Percentiles rank a stretch among this genome's conserved stretches.
phyloP scores from a whole-genome alignment of 2,329 filamentous ascomycete species.

The Reticulascus tulasneorum region DNA sequence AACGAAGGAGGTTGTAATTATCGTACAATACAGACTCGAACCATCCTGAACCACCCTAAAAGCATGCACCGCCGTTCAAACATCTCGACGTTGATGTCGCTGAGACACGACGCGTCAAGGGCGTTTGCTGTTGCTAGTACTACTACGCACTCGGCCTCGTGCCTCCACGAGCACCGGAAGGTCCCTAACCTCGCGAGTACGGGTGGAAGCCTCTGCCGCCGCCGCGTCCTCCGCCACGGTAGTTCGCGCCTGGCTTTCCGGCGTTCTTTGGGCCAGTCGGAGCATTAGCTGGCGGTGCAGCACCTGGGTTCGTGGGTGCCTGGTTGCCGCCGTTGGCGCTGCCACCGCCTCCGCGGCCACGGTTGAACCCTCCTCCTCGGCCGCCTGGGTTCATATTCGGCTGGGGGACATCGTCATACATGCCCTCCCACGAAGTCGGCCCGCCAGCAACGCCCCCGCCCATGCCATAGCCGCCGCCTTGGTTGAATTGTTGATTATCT shows the following conservation, averaged over 20 bases:
- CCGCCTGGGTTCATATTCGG: conserved; percentile 60
- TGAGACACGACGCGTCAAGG: too few relatives aligned
- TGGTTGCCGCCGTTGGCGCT: conserved; percentile 38
- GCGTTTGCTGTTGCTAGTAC: too few relatives aligned
- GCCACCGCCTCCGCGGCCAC: conserved; percentile 25
- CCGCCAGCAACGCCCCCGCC: conserved; percentile 51
- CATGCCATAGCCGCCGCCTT: conserved; percentile 25
- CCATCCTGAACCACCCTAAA: too few relatives aligned
- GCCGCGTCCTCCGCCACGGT: conserved; percentile 82
- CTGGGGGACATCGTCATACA: conserved; percentile 95
- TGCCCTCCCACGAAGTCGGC: conserved; percentile 91
- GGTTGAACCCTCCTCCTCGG: conserved; percentile 34
- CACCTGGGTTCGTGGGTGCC: conserved; percentile 37
- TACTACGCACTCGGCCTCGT: too few relatives aligned
- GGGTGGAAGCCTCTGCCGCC: conserved; percentile 75
- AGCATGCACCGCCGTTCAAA: too few relatives aligned
- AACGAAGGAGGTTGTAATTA: too few relatives aligned
- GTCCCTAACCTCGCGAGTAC: conserved; percentile 42
- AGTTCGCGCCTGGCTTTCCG: conserved; percentile 86
- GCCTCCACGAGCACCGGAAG: too few relatives aligned
- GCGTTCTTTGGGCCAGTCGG: conserved; percentile 96
- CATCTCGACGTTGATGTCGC: too few relatives aligned
- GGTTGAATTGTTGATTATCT: conserved; percentile 23
- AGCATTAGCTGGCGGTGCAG: conserved; percentile 54
- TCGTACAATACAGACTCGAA: too few relatives aligned